phyloP scores from a whole-genome alignment of 2,329 filamentous ascomycete species.

The Hymenoscyphus albidus region DNA sequence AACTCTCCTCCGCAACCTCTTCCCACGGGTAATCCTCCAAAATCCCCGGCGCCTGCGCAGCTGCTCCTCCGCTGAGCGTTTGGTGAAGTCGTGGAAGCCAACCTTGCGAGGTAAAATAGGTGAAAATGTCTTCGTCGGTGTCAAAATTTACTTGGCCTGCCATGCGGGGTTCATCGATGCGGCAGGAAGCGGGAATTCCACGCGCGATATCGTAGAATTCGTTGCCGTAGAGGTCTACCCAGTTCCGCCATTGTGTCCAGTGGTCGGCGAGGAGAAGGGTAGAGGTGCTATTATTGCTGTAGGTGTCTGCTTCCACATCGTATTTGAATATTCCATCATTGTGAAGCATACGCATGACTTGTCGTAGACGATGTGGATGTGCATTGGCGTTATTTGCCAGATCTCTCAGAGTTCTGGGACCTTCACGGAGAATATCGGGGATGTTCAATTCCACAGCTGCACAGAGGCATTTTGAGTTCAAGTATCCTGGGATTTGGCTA shows the following conservation, averaged over 20 bases:
- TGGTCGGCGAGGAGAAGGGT: slow-evolving; percentile 36
- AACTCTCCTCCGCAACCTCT: slow-evolving; percentile 33
- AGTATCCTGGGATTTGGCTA: no score
- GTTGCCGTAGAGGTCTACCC: slow-evolving; percentile 43
- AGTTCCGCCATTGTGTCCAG: slow-evolving; percentile 44
- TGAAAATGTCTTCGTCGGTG: slow-evolving; percentile 41
- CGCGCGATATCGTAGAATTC: slow-evolving; percentile 43
- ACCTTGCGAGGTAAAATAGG: slow-evolving; percentile 37
- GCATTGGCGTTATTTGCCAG: slow-evolving; percentile 17
- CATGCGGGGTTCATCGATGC: slow-evolving; percentile 24
- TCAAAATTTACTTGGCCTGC: slow-evolving; percentile 41
- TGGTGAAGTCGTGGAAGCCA: slow-evolving; percentile 37
- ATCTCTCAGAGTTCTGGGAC: background rate
- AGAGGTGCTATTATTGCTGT: slow-evolving; percentile 38
- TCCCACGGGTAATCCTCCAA: slow-evolving; percentile 42
- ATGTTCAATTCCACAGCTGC: slow-evolving; percentile 13
- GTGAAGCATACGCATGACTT: slow-evolving; percentile 34
- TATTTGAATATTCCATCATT: slow-evolving; percentile 39
- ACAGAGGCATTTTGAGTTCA: slow-evolving; percentile 10
- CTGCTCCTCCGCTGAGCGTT: slow-evolving; percentile 38
- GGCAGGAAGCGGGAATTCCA: slow-evolving; percentile 37
- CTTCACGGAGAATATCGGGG: slow-evolving; percentile 5
- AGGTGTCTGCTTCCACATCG: slow-evolving; percentile 29
- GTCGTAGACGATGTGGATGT: slow-evolving; percentile 32
- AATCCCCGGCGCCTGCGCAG: slow-evolving; percentile 39